Evolutionary conservation across 2,329 filamentous ascomycete species (phyloP), one percentile per base, ranked within the genome.

Genomic region (Beauveria asiatica): DNA sequence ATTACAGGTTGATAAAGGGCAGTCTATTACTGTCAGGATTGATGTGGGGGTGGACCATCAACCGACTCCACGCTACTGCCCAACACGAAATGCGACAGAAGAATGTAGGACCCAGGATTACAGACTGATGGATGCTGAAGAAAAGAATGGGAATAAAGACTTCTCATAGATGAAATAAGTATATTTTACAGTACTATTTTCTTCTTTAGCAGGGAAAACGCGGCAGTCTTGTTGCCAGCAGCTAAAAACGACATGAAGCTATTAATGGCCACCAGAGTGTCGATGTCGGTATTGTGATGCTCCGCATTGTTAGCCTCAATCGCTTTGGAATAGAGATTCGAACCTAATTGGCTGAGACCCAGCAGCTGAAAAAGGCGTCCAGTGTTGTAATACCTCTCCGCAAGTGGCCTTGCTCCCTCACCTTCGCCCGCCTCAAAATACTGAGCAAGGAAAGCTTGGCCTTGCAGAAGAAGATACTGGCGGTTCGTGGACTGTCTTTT

Each of bases 401-500:
- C 69, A 53, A 65, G 62, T 2, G 65, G 64, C n/a, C 61, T 45
- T 45, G 56, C 39, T 9, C 59, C 53, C 10, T 10, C 42, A 13
- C 45, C 44, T n/a, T 58, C 30, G 3, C 46, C 54, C 19, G 61
- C 39, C 8, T 70, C 65, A 8, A 68, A 66, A 42, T 75, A 75
- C n/a, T 68, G 66, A 5, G 67, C 83, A 61, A 97, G 74, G 67
- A 96, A 97, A 0, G 86, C 79, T 55, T 97, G 81, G 0, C 92
- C 94, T 71, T 97, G 92, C 64, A 90, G 80, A 46, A 97, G 85
- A 45, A 92, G 83, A 69, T 90, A 93, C 70, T 97, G 93, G 1
- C 94, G 80, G 70, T 97, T 97, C 52, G 93, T 90, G 0, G 88
- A 86, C 72, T 96, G 90, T 2, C 93, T 83, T 72, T 97, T 97